These are phyloP conservation scores for Anthostomella pinea DNA, from an alignment of 2,329 filamentous ascomycete species.

Conservation along the genomic window DNA sequence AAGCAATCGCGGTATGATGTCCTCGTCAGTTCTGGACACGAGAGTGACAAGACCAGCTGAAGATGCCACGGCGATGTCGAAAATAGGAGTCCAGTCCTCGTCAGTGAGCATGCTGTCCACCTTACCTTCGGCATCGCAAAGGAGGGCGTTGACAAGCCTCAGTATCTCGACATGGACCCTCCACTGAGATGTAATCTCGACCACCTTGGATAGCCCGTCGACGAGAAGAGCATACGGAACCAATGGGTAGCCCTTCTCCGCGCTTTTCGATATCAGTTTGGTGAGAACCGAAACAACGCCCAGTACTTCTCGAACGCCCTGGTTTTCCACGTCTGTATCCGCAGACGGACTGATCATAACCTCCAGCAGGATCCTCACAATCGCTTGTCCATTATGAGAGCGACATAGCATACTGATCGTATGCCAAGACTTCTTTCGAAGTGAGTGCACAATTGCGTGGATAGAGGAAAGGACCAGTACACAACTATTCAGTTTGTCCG, in stretches of 20 bases:
- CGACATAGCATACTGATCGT: slow-evolving; percentile 68
- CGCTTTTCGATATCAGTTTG: slow-evolving; percentile 59
- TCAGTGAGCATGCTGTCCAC: slow-evolving; percentile 58
- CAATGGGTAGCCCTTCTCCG: slow-evolving; percentile 57
- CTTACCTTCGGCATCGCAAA: slow-evolving; percentile 49
- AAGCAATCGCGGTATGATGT: slow-evolving; percentile 18
- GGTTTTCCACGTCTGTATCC: slow-evolving; percentile 47
- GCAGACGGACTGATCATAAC: slow-evolving; percentile 51
- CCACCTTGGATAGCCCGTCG: slow-evolving; percentile 53
- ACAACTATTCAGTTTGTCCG: slow-evolving; percentile 59
- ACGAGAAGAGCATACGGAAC: slow-evolving; percentile 59
- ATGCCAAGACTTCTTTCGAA: slow-evolving; percentile 66
- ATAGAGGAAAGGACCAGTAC: slow-evolving; percentile 71
- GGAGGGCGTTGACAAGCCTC: slow-evolving; percentile 54
- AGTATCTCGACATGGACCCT: slow-evolving; percentile 48
- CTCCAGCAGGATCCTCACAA: slow-evolving; percentile 63
- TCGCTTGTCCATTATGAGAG: slow-evolving; percentile 70
- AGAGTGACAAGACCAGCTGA: slow-evolving; percentile 34
- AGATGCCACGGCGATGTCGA: slow-evolving; percentile 59
- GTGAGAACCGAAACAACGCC: slow-evolving; percentile 62
- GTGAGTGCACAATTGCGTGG: slow-evolving; percentile 59
- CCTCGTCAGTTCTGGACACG: slow-evolving; percentile 19
- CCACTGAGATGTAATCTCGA: slow-evolving; percentile 42
- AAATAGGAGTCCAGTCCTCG: slow-evolving; percentile 63
- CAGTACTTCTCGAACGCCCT: slow-evolving; percentile 55